These are phyloP conservation scores for Thuja plicata DNA, from an alignment of 83 land plant genomes.

Conservation along the genomic window DNA sequence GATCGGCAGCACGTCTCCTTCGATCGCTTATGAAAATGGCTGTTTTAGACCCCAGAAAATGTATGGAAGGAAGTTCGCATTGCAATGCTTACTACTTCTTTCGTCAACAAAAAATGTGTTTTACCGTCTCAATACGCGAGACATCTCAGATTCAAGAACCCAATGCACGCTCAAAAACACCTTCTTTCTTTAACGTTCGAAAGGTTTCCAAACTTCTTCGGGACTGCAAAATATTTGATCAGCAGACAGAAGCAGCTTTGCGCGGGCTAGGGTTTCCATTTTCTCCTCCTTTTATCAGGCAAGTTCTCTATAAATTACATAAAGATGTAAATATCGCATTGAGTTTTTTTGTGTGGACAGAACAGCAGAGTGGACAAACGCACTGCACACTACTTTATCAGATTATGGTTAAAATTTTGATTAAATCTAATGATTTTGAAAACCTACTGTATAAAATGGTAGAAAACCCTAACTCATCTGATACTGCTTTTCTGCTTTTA, in stretches of 20 bases:
- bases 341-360: conserved; percentile 7
- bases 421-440: not conserved
- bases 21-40: not conserved
- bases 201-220: not conserved
- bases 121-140: not conserved
- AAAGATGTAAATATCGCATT: not conserved
- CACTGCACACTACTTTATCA: not conserved
- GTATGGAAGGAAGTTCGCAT: not conserved
- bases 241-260: not conserved
- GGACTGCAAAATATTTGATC: not conserved
- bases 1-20: not conserved
- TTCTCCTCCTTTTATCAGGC: not conserved
- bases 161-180: not conserved
- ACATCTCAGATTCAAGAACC: not conserved
- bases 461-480: not conserved
- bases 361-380: not conserved
- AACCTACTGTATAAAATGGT: not conserved
- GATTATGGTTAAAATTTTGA: not conserved
- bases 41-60: not conserved
- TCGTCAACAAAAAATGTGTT: not conserved
- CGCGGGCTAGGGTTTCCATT: conserved; percentile 1
- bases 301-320: not conserved
- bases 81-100: not conserved
- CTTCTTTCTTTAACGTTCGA: not conserved
- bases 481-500: not conserved